Conservation (phyloP, 108 stramenopile species). For the Cylindrotheca closterium region DNA sequence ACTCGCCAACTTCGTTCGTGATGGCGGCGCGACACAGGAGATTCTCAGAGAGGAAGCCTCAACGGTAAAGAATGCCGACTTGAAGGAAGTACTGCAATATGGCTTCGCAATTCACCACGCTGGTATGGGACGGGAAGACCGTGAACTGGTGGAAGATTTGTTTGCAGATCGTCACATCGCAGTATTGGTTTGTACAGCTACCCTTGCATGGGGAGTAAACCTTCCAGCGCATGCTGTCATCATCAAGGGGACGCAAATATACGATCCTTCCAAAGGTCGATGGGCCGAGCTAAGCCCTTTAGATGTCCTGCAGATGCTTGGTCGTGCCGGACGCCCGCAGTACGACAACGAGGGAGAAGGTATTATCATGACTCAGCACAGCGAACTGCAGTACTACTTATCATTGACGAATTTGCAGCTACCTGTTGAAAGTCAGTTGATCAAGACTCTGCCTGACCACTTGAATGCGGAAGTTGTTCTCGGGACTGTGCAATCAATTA, state of each 20-base stretch:
- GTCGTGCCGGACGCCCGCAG: slow-evolving; percentile 98
- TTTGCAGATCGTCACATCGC: slow-evolving; percentile 96
- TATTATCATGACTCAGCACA: slow-evolving; percentile 98
- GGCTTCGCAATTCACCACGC: slow-evolving; percentile 99
- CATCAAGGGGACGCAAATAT: slow-evolving; percentile 99
- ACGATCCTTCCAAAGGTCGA: slow-evolving; percentile 94
- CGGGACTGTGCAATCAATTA: slow-evolving; percentile 88
- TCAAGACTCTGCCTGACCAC: slow-evolving; percentile 93
- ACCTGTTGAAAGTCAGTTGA: slow-evolving; percentile 98
- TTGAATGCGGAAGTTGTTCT: slow-evolving; percentile 97
- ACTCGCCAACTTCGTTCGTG: slow-evolving; percentile 82
- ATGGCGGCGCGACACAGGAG: slow-evolving; percentile 90
- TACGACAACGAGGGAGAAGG: slow-evolving; percentile 99
- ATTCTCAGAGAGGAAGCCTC: slow-evolving; percentile 89
- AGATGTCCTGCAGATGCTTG: slow-evolving; percentile 99
- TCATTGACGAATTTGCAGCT: slow-evolving; percentile 98
- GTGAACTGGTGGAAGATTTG: slow-evolving; percentile 97
- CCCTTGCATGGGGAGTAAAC: slow-evolving; percentile 99
- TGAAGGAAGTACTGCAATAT: slow-evolving; percentile 94
- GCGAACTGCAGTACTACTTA: slow-evolving; percentile 98
- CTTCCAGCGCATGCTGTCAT: slow-evolving; percentile 99
- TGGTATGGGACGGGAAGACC: slow-evolving; percentile 94
- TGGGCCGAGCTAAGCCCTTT: slow-evolving; percentile 99
- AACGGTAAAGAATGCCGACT: slow-evolving; percentile 85
- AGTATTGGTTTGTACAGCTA: slow-evolving; percentile 96